Evolutionary conservation across 768 basidiomycete genomes (phyloP).

Genomic region (Hygrophoropsis aurantiaca): DNA sequence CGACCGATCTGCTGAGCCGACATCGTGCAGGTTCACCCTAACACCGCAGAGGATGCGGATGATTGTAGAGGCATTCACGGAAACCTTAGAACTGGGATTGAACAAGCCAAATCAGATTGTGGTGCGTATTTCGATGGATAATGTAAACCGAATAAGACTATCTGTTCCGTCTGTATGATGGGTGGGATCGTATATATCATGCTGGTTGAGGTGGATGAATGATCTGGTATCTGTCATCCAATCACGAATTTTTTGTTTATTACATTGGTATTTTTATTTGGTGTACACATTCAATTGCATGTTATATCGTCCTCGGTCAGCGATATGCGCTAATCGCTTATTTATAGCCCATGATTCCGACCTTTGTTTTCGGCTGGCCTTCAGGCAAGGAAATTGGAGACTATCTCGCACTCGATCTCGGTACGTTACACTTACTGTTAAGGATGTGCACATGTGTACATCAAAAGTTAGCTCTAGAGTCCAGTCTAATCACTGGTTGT

Average conservation of each 20-base stretch:
- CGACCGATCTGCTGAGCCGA: conserved; percentile 3
- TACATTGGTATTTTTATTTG: background rate
- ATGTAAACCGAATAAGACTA: too few species aligned
- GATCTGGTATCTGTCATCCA: too few species aligned
- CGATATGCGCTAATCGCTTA: conserved; percentile 9
- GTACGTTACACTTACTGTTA: too few species aligned
- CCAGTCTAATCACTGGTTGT: conserved; percentile 1
- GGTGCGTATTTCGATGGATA: conserved; percentile 50
- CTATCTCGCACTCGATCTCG: conserved; percentile 87
- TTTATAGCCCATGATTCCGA: conserved; percentile 89
- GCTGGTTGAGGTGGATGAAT: too few species aligned
- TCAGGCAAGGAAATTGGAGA: conserved; percentile 86
- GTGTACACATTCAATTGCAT: too few species aligned
- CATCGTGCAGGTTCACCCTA: conserved; percentile 64
- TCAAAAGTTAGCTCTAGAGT: too few species aligned
- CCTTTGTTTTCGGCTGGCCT: conserved; percentile 96
- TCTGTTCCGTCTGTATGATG: too few species aligned
- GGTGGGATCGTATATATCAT: background rate
- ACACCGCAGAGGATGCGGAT: conserved; percentile 93
- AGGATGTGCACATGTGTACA: too few species aligned
- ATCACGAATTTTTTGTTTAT: too few species aligned
- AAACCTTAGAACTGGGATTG: conserved; percentile 84
- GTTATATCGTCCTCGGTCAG: background rate
- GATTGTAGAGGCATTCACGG: conserved; percentile 96
- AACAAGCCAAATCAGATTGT: conserved; percentile 82